Evolutionary conservation across 169 alveolate species (phyloP), one percentile per base, ranked within the genome.

Genomic region (Plasmodium relictum): DNA sequence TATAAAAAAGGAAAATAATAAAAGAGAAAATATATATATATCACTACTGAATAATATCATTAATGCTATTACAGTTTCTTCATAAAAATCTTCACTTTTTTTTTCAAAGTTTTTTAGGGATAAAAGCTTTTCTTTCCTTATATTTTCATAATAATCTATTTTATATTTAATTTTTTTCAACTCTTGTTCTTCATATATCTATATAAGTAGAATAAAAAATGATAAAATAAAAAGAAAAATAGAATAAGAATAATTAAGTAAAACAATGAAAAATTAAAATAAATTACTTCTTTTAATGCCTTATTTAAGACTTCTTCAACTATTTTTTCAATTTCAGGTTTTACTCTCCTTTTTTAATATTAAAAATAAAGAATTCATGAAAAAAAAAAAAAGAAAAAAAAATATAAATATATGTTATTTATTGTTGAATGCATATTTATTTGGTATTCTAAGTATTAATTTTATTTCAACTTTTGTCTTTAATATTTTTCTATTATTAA

Each of bases 141-240:
- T 83, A 41, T 68, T 58, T 54, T 83, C 91, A 45, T 83, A 83
- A 68, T 54, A 72, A 26, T 69, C 78, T 14, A 83, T 68, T 52
- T 83, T 37, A 18, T 12, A 41, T 83, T 37, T 39, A 20, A 83
- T 83, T 58, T 68, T 58, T 14, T 37, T 52, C 12, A 83, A 61
- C 16, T 83, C 91, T 26, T 69, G 85, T 16, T 83, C 83, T 44
- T 83, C 85, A 37, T 68, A 69, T 10, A 68, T 44, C 80, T 83
- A 83, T 8, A n/a, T n/a, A n/a, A n/a, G n/a, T n/a, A n/a, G n/a
- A n/a, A n/a, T 37, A 54, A 18, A 31, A 6, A 48, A 31, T 5
- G 31, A 62, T 31, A 9, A 2, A 48, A 65, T 31, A 50, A n/a
- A 48, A 48, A 83, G 20, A 26, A 31, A 18, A 76, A n/a, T 16